Evolutionary conservation across 768 basidiomycete species (phyloP), one percentile per base, ranked within the genome.

Genomic region (Collybia sordida): DNA sequence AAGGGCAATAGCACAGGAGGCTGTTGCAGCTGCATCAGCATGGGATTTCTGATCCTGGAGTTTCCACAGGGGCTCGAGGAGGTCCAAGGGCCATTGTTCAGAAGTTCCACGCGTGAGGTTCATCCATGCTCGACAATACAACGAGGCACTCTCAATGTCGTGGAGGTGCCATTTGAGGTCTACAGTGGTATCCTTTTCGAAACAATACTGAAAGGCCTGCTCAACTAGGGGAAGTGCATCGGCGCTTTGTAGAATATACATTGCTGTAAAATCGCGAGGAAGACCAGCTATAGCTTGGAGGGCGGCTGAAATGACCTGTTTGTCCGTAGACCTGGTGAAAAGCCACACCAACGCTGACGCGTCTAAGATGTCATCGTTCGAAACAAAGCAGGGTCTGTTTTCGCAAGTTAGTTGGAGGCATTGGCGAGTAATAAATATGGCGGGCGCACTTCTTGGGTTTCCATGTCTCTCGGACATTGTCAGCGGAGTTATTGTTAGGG

Each of bases 41-140:
- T 70, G 63, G 3, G 36, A 46, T 9, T 55, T 42, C n/a, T 59
- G 36, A 28, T 69, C 65, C 43, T 65, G 64, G 6, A 74, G 59
- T 38, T 64, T 62, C 53, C 62, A 61, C 21, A 74, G 63, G 9
- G 69, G 72, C 15, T 64, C 64, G 24, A 68, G 54, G 27, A 72
- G 63, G 22, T 65, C 61, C 7, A 61, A 51, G 0, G 74, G 72
- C 71, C 72, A 73, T 27, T 63, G 62, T 39, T 65, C 60, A 1
- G 53, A 53, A 3, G 66, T 69, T 17, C 68, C 68, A 27, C 70
- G 67, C 1, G 70, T 72, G 51, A 73, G 55, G 22, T 63, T 62
- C 52, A 75, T 64, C 73, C 73, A 75, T 15, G 71, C 68, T 17
- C 68, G 67, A 51, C 72, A 74, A 47, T 71, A 74, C 37, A 66